A percentile compares a stretch with the other conserved stretches of the same genome.
Evolutionary conservation across 176 grass and related monocot species (phyloP).

Genomic region (Themeda triandra): DNA sequence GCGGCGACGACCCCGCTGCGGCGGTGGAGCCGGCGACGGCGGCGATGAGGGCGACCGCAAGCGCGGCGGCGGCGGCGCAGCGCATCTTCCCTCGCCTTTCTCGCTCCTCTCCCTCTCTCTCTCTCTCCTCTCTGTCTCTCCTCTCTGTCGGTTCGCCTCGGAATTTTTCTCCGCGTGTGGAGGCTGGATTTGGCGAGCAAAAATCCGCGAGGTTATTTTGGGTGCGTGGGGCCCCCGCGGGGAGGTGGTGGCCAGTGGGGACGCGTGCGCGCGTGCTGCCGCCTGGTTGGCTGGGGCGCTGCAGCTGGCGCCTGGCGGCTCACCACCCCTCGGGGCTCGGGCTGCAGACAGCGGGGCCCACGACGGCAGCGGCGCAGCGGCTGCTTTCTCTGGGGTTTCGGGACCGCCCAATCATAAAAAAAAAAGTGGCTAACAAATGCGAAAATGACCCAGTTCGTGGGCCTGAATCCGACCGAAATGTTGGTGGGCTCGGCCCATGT

Average conservation of each 20-base stretch:
- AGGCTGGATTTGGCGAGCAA: neutral
- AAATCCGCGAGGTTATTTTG: constrained; percentile 27
- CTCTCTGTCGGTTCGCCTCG: neutral
- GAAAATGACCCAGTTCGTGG: neutral
- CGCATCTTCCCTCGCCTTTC: constrained; percentile 8
- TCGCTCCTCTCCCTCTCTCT: too few relatives aligned
- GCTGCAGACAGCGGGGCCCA: neutral
- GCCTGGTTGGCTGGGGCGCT: neutral
- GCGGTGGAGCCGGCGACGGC: neutral
- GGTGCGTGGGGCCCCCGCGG: neutral
- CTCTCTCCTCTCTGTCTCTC: neutral
- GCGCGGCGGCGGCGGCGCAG: constrained; percentile 17
- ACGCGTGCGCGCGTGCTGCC: neutral
- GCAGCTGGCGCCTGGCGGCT: neutral
- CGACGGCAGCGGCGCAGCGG: neutral
- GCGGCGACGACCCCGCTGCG: neutral
- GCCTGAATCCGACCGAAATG: neutral
- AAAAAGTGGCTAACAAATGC: neutral
- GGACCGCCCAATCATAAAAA: neutral
- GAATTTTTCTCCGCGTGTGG: constrained; percentile 29
- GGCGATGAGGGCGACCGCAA: constrained; percentile 13
- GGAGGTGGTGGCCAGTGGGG: neutral
- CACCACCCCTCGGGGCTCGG: neutral
- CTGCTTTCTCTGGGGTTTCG: neutral
- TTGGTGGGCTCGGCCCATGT: neutral